These are phyloP conservation scores for Cercospora zeina DNA, from an alignment of 2,329 filamentous ascomycete genomes.

Conservation along the genomic window DNA sequence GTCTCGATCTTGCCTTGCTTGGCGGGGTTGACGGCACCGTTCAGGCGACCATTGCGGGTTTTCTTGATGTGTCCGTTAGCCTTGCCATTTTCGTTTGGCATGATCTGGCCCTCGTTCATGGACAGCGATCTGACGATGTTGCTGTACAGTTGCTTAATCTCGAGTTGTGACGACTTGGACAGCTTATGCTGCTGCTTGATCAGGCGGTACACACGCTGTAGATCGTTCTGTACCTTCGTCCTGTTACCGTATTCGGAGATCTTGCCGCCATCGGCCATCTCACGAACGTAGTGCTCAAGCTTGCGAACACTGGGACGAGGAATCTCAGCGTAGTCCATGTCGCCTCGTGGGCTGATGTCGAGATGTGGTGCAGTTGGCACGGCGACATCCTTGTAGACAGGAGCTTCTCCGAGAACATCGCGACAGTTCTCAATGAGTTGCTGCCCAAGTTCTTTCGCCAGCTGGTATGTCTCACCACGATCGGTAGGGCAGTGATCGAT, in stretches of 20 bases:
- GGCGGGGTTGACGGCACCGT: constrained; percentile 46
- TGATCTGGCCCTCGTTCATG: constrained; percentile 98
- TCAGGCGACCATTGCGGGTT: constrained; percentile 51
- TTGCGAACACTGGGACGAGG: constrained; percentile 88
- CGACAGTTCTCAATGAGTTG: constrained; percentile 97
- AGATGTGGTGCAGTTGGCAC: constrained; percentile 90
- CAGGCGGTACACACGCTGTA: constrained; percentile 94
- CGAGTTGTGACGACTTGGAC: constrained; percentile 90
- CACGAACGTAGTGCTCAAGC: constrained; percentile 95
- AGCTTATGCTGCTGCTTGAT: constrained; percentile 98
- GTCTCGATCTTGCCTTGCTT: constrained; percentile 92
- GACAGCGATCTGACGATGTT: constrained; percentile 90
- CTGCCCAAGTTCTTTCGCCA: constrained; percentile 91
- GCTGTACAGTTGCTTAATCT: constrained; percentile 93
- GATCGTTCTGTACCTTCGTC: constrained; percentile 94
- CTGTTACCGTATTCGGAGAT: constrained; percentile 98
- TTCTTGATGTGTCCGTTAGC: constrained; percentile 59
- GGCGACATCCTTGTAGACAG: constrained; percentile 94
- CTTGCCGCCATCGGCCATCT: constrained; percentile 98
- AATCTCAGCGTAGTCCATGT: constrained; percentile 86
- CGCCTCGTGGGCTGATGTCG: constrained; percentile 86
- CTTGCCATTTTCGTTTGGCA: constrained; percentile 81
- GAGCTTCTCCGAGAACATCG: constrained; percentile 78
- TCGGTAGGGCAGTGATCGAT: constrained; percentile 98
- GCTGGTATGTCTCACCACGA: constrained; percentile 92